These are phyloP conservation scores for Immersiporthe knoxdaviesiana DNA, from an alignment of 2,329 filamentous ascomycete genomes.

Conservation along the genomic window DNA sequence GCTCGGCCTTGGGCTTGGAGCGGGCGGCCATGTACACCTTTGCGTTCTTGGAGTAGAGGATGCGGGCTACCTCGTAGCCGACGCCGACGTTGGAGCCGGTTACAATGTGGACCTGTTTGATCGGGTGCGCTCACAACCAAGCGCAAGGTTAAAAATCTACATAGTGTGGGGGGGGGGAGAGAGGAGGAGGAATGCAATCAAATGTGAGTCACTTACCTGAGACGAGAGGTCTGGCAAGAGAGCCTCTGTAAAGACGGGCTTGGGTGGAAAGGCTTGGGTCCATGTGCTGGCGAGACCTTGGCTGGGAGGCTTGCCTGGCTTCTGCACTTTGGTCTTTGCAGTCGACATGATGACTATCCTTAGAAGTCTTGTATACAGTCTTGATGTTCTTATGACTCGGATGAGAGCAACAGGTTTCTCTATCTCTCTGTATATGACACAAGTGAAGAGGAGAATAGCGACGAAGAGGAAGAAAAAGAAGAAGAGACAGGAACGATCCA, in stretches of 20 bases:
- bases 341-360: not conserved
- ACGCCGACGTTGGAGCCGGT: conserved; percentile 45
- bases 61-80: conserved; percentile 46
- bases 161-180: not conserved
- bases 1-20: conserved; percentile 42
- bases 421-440: too few relatives aligned
- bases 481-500: too few relatives aligned
- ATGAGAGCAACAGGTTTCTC: not conserved
- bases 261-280: conserved; percentile 36
- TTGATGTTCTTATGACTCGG: not conserved
- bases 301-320: conserved; percentile 1
- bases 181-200: not conserved
- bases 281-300: conserved; percentile 16
- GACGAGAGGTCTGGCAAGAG: conserved; percentile 36
- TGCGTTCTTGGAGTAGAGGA: conserved; percentile 54
- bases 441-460: not conserved
- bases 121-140: too few relatives aligned
- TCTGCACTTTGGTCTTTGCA: not conserved
- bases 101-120: conserved; percentile 41
- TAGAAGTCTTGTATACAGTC: not conserved
- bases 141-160: too few relatives aligned
- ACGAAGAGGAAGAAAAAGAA: not conserved
- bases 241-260: conserved; percentile 39
- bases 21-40: conserved; percentile 56
- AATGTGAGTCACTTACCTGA: conserved; percentile 28